These are phyloP conservation scores for Nyctanthes arbortristis DNA, from an alignment of 257 asterid genomes.

Conservation along the genomic window DNA sequence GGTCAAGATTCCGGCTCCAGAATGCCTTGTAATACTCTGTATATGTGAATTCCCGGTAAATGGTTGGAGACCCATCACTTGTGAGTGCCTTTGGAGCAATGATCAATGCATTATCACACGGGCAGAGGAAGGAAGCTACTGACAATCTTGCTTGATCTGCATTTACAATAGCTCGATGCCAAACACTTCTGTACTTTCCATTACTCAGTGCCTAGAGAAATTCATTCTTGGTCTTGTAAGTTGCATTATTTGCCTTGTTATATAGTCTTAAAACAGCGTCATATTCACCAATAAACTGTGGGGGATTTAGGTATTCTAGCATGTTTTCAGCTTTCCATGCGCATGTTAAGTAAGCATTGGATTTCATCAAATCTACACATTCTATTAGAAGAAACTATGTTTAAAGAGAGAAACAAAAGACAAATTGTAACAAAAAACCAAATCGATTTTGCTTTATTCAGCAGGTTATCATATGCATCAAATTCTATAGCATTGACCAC, in stretches of 20 bases:
- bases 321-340: background rate
- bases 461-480: background rate
- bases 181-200: conserved; percentile 76
- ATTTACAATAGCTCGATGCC: conserved; percentile 92
- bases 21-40: conserved; percentile 79
- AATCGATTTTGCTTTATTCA: background rate
- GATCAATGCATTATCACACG: conserved; percentile 56
- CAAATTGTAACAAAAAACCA: background rate
- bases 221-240: background rate
- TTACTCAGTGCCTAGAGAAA: conserved; percentile 71
- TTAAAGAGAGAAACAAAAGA: background rate
- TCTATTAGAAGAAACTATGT: background rate
- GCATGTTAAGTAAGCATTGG: background rate
- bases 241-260: background rate
- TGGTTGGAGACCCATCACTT: conserved; percentile 29
- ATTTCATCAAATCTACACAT: background rate
- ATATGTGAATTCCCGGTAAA: conserved; percentile 67
- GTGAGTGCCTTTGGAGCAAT: conserved; percentile 69
- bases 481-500: background rate
- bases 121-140: conserved; percentile 88
- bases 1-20: conserved; percentile 87
- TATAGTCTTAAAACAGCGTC: background rate
- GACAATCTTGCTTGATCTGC: conserved; percentile 65
- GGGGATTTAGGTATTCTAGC: background rate
- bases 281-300: background rate